Percentiles rank a stretch among this genome's conserved stretches.
phyloP scores from a whole-genome alignment of 495 filamentous ascomycete genomes.

The Melanomma pulvis-pyrius region DNA sequence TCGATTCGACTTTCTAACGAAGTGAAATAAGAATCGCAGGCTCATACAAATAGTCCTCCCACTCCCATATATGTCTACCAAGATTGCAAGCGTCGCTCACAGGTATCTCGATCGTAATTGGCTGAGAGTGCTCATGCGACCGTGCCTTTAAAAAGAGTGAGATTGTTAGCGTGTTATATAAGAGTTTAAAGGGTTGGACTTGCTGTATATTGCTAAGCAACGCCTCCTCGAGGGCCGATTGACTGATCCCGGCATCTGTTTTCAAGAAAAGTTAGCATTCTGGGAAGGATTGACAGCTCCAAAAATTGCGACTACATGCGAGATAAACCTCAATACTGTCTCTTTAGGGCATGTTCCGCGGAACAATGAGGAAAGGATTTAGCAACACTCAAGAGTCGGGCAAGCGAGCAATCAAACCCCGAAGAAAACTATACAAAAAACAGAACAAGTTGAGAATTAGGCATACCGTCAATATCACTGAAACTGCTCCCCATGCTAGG shows the following conservation, averaged over 20 bases:
- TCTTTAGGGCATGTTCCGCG: too few relatives aligned
- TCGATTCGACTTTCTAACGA: too few relatives aligned
- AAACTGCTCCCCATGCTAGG: slow-evolving; percentile 98
- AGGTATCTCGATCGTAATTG: slow-evolving; percentile 62
- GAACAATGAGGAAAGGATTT: background rate
- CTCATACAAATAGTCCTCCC: too few relatives aligned
- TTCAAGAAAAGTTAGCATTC: background rate
- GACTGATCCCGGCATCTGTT: slow-evolving; percentile 87
- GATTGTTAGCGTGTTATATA: too few relatives aligned
- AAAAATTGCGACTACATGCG: background rate
- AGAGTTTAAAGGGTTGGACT: background rate
- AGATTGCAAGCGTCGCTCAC: slow-evolving; percentile 4
- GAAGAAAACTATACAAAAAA: background rate
- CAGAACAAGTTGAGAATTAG: slow-evolving; percentile 12
- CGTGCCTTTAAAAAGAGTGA: slow-evolving; percentile 46
- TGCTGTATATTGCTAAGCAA: slow-evolving; percentile 86
- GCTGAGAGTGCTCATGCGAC: slow-evolving; percentile 81
- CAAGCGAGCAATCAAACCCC: slow-evolving; percentile 3
- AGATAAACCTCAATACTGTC: too few relatives aligned
- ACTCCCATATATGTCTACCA: background rate
- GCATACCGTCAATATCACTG: slow-evolving; percentile 88
- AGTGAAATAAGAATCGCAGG: too few relatives aligned
- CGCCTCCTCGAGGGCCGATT: slow-evolving; percentile 93
- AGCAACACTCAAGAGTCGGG: background rate
- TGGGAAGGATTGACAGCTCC: background rate